These are phyloP conservation scores for Simplicillium aogashimaense DNA, from an alignment of 2,329 filamentous ascomycete species.

Conservation along the genomic window DNA sequence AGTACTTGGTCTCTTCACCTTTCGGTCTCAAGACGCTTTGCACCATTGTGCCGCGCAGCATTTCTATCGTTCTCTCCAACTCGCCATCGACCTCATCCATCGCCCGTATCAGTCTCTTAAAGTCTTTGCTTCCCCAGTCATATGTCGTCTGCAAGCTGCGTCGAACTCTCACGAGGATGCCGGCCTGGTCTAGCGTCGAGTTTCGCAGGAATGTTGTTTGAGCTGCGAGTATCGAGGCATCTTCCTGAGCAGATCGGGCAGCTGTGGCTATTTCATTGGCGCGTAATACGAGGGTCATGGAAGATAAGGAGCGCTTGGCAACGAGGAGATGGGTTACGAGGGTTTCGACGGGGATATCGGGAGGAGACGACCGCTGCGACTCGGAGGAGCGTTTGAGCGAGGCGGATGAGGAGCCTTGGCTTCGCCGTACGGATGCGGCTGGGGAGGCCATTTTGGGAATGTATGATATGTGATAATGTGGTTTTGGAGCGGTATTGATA, in stretches of 20 bases:
- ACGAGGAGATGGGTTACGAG: slow-evolving; percentile 78
- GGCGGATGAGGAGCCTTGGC: slow-evolving; percentile 23
- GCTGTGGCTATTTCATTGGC: slow-evolving; percentile 77
- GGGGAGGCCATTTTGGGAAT: slow-evolving; percentile 23
- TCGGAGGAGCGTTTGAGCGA: slow-evolving; percentile 15
- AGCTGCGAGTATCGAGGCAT: slow-evolving; percentile 63
- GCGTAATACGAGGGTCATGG: slow-evolving; percentile 72
- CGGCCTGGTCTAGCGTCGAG: slow-evolving; percentile 48
- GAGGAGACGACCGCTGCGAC: slow-evolving; percentile 4
- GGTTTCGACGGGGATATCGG: slow-evolving; percentile 49
- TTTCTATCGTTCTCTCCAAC: slow-evolving; percentile 56
- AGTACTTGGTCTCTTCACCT: slow-evolving; percentile 47
- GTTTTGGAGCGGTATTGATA: background rate
- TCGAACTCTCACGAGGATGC: slow-evolving; percentile 40
- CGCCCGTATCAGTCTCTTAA: slow-evolving; percentile 48
- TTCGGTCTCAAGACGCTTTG: slow-evolving; percentile 52
- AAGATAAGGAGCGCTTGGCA: slow-evolving; percentile 78
- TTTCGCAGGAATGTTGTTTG: slow-evolving; percentile 57
- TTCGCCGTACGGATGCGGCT: slow-evolving; percentile 22
- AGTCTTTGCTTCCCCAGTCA: slow-evolving; percentile 48
- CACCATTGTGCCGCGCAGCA: slow-evolving; percentile 54
- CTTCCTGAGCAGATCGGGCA: slow-evolving; percentile 67
- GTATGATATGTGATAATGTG: background rate
- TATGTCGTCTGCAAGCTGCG: slow-evolving; percentile 44
- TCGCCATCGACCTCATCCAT: slow-evolving; percentile 58